Conservation (phyloP, 2,329 filamentous ascomycete genomes). For the Xylariaceae sp. region DNA sequence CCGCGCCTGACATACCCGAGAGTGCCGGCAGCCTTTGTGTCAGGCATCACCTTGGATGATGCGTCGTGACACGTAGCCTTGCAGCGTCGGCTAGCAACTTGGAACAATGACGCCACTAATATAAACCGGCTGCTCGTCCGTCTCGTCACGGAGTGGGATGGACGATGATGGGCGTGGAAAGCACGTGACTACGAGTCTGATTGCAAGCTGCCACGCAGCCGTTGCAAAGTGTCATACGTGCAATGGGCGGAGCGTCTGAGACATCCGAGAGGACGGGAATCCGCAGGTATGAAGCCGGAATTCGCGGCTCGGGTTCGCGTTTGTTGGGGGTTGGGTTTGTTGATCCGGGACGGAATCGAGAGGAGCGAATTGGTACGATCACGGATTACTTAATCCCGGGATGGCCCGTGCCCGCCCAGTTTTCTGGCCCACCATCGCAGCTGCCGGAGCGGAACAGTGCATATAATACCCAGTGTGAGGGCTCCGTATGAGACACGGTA, state of each 20-base stretch:
- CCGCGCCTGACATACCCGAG: slow-evolving; percentile 7
- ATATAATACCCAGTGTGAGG: too few relatives aligned
- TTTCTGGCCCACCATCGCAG: neutral
- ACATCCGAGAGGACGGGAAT: neutral
- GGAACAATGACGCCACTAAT: neutral
- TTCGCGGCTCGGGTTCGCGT: neutral
- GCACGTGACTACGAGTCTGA: neutral
- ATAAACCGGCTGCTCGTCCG: slow-evolving; percentile 3
- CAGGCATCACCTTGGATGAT: neutral
- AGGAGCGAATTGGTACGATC: too few relatives aligned
- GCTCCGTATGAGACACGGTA: too few relatives aligned
- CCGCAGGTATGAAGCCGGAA: neutral
- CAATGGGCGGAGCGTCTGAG: neutral
- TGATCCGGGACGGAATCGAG: neutral
- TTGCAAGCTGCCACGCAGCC: neutral
- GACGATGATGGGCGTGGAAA: neutral
- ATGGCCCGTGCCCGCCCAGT: slow-evolving; percentile 10
- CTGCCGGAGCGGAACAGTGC: too few relatives aligned
- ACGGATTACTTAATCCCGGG: neutral
- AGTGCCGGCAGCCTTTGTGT: slow-evolving; percentile 2
- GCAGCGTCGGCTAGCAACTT: slow-evolving; percentile 11
- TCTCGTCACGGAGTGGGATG: slow-evolving; percentile 3
- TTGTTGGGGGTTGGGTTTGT: neutral
- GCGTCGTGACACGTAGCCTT: slow-evolving; percentile 15
- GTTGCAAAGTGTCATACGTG: neutral